Conservation (phyloP, 805 yeast genomes). For the Wickerhamiella sergipiensis region DNA sequence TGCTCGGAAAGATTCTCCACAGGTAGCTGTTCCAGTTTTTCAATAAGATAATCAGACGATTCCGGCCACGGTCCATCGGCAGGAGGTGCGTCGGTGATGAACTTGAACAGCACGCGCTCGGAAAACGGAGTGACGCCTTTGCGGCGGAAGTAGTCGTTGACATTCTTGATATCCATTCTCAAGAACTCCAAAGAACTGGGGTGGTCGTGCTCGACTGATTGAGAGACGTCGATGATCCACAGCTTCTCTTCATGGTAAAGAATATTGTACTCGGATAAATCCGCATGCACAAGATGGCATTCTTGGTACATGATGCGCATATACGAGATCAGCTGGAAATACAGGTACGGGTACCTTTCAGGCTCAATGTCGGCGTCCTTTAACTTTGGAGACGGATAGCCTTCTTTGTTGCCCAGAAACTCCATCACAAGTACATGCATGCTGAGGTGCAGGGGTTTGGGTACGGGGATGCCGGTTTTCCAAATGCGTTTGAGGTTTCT, state of each 20-base stretch:
- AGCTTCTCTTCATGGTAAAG: conserved; percentile 61
- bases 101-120: conserved; percentile 70
- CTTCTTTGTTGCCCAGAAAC: conserved; percentile 58
- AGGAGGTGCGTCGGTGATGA: conserved; percentile 32
- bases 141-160: conserved; percentile 72
- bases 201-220: conserved; percentile 94
- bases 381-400: conserved; percentile 82
- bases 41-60: conserved; percentile 18
- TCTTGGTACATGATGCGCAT: conserved; percentile 80
- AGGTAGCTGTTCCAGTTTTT: conserved; percentile 17
- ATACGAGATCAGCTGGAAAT: conserved; percentile 65
- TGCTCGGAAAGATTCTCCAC: conserved; percentile 21
- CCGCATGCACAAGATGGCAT: conserved; percentile 92
- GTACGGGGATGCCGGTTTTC: conserved; percentile 75
- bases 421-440: conserved; percentile 94
- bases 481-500: conserved; percentile 77
- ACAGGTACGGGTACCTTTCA: conserved; percentile 49
- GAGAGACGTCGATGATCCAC: conserved; percentile 91
- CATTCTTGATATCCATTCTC: conserved; percentile 94
- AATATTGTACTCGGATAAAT: conserved; percentile 87
- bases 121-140: conserved; percentile 66
- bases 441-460: conserved; percentile 79
- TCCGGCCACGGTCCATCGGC: conserved; percentile 31
- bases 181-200: conserved; percentile 91
- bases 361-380: conserved; percentile 63